Evolutionary conservation across 495 filamentous ascomycete genomes (phyloP).

Genomic region (Clohesyomyces aquaticus): DNA sequence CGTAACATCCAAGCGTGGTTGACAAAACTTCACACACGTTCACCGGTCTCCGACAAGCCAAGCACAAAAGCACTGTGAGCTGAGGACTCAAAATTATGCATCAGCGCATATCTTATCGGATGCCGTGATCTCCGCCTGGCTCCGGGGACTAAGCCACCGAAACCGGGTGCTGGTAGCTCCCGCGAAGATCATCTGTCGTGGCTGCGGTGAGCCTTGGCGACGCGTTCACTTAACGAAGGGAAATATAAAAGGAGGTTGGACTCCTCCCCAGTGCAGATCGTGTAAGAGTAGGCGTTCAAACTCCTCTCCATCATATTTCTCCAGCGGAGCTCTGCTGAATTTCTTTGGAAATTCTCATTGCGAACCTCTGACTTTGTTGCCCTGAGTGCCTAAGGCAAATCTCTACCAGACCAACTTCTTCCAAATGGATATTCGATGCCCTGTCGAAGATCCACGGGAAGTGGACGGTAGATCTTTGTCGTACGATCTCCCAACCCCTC

Average conservation of each 20-base stretch:
- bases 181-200: background rate
- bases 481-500: background rate
- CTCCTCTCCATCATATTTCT: background rate
- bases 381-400: slow-evolving; percentile 7
- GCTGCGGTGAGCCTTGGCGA: no score
- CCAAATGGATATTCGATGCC: no score
- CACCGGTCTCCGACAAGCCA: background rate
- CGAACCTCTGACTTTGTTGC: slow-evolving; percentile 21
- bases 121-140: background rate
- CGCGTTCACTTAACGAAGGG: background rate
- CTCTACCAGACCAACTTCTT: slow-evolving; percentile 11
- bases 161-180: background rate
- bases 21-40: no score
- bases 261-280: background rate
- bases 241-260: slow-evolving; percentile 6
- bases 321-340: slow-evolving; percentile 25
- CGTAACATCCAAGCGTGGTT: no score
- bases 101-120: background rate
- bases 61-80: background rate
- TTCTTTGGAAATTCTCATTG: background rate
- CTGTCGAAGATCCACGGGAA: slow-evolving; percentile 1
- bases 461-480: background rate
- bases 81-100: background rate
- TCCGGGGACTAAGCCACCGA: background rate
- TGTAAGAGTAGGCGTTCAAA: background rate